Conservation (phyloP, 768 basidiomycete species). For the Termitomyces sp. region DNA sequence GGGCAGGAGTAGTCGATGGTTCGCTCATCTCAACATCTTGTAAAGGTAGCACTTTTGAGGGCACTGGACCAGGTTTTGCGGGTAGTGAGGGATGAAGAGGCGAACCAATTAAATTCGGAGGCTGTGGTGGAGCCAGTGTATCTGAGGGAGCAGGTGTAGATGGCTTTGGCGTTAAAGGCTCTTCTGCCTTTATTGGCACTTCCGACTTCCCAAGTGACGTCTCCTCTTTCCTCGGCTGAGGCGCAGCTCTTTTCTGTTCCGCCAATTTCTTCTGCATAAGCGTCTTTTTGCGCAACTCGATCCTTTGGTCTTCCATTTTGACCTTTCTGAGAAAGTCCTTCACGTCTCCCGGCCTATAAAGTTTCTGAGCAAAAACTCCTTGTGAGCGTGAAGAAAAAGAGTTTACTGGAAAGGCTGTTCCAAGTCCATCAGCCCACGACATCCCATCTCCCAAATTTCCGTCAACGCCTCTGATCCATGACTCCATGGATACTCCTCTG, state of each 20-base stretch:
- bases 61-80: slow-evolving; percentile 54
- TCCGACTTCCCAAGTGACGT: slow-evolving; percentile 12
- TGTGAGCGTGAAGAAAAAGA: background rate
- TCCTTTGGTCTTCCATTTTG: slow-evolving; percentile 60
- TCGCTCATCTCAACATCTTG: slow-evolving; percentile 23
- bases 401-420: slow-evolving; percentile 64
- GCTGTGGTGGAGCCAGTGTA: slow-evolving; percentile 21
- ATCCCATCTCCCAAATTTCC: slow-evolving; percentile 84
- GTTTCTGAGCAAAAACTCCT: background rate
- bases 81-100: slow-evolving; percentile 68
- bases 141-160: slow-evolving; percentile 15
- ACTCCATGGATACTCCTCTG: slow-evolving; percentile 57
- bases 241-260: slow-evolving; percentile 21
- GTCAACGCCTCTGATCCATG: slow-evolving; percentile 69
- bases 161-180: slow-evolving; percentile 7
- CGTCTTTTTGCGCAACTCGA: slow-evolving; percentile 45
- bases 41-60: slow-evolving; percentile 19
- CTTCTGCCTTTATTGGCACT: slow-evolving; percentile 13
- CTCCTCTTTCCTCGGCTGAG: slow-evolving; percentile 10
- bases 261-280: slow-evolving; percentile 19
- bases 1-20: slow-evolving; percentile 21
- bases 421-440: slow-evolving; percentile 55
- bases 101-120: slow-evolving; percentile 29
- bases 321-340: slow-evolving; percentile 71
- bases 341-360: slow-evolving; percentile 60